phyloP scores from a whole-genome alignment of 2,329 filamentous ascomycete genomes.

The Colletotrichum sp. region DNA sequence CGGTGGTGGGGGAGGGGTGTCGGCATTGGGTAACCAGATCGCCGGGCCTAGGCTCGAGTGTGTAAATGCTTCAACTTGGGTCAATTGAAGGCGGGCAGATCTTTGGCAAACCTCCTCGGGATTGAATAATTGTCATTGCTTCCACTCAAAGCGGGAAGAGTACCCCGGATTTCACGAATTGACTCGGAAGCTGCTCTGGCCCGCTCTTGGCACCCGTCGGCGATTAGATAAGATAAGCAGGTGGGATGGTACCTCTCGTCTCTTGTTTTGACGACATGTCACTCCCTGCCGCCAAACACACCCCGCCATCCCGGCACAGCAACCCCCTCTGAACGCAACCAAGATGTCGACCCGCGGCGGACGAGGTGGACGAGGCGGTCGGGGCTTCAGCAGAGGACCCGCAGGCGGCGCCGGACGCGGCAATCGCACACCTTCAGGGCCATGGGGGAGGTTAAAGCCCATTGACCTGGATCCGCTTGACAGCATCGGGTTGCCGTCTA shows the following conservation, averaged over 20 bases:
- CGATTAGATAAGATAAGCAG: constrained; percentile 20
- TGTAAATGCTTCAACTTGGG: background rate
- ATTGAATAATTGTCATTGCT: accelerated
- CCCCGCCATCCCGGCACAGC: background rate
- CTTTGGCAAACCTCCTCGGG: background rate
- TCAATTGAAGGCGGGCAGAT: accelerated
- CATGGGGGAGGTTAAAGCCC: constrained; percentile 76
- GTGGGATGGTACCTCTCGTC: constrained; percentile 13
- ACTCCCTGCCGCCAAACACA: background rate
- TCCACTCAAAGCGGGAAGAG: background rate
- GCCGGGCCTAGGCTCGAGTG: background rate
- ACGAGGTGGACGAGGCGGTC: background rate
- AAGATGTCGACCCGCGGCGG: constrained; percentile 15
- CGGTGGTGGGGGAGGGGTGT: constrained; percentile 3
- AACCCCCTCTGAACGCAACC: background rate
- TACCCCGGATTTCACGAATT: background rate
- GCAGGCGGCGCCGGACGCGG: constrained; percentile 24
- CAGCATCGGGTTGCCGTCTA: constrained; percentile 83
- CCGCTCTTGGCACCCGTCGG: constrained; percentile 6
- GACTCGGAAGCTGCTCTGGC: background rate
- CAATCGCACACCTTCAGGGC: constrained; percentile 48
- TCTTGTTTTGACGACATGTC: constrained; percentile 20
- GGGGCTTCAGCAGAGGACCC: background rate
- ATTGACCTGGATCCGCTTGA: constrained; percentile 79
- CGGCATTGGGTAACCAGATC: constrained; percentile 1